Percentiles rank a stretch among this genome's conserved stretches.
Conservation (phyloP, 2,329 filamentous ascomycete species). For the Fusarium chuoi region DNA sequence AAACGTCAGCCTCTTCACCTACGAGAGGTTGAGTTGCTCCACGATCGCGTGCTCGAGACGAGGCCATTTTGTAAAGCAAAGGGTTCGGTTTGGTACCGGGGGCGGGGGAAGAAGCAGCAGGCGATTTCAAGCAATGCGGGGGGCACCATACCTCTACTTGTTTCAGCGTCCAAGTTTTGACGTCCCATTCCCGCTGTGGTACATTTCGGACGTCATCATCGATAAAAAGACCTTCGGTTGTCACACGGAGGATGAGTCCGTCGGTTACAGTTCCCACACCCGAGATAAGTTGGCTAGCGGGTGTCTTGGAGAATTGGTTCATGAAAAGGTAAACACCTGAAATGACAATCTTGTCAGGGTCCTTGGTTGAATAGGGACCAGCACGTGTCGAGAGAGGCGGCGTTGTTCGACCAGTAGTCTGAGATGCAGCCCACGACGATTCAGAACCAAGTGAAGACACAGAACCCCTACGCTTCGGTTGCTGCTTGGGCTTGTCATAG, state of each 20-base stretch:
- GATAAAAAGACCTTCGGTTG: slow-evolving; percentile 94
- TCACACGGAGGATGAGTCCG: slow-evolving; percentile 89
- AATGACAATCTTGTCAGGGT: slow-evolving; percentile 96
- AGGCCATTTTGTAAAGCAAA: slow-evolving; percentile 60
- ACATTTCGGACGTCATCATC: slow-evolving; percentile 94
- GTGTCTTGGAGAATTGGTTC: slow-evolving; percentile 87
- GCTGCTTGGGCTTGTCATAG: slow-evolving; percentile 75
- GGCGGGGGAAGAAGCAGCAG: slow-evolving; percentile 55
- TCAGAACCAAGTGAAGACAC: slow-evolving; percentile 78
- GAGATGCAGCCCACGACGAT: slow-evolving; percentile 85
- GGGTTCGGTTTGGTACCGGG: slow-evolving; percentile 53
- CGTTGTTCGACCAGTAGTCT: slow-evolving; percentile 84
- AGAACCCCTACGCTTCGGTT: slow-evolving; percentile 68
- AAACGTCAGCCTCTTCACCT: slow-evolving; percentile 74
- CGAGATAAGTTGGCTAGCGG: slow-evolving; percentile 87
- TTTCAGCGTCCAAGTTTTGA: slow-evolving; percentile 98
- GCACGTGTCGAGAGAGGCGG: slow-evolving; percentile 82
- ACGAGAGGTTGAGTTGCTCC: slow-evolving; percentile 63
- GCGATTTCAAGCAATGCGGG: slow-evolving; percentile 66
- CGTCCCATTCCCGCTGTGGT: slow-evolving; percentile 97
- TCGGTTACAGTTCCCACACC: slow-evolving; percentile 89
- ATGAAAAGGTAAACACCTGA: slow-evolving; percentile 93
- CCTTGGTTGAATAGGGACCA: slow-evolving; percentile 84
- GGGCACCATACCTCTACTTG: slow-evolving; percentile 88
- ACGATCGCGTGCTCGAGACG: slow-evolving; percentile 59